Evolutionary conservation across 345 rosid species (phyloP).

Genomic region (Eucalyptus curtisii): DNA sequence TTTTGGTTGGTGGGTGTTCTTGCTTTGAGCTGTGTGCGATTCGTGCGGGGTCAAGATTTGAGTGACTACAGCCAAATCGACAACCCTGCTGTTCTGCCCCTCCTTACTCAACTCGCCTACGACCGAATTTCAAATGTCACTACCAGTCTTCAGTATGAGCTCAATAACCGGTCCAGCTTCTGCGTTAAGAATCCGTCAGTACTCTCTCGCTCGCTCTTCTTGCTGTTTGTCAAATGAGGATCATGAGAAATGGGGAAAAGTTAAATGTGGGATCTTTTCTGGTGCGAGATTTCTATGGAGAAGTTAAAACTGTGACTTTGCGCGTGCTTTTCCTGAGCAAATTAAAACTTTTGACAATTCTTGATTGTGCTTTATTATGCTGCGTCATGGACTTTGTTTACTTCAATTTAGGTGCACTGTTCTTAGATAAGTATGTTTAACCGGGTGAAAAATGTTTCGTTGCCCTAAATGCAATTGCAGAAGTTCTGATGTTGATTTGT

Average conservation of each 20-base stretch:
- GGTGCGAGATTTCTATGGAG: background rate
- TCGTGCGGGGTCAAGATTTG: constrained; percentile 41
- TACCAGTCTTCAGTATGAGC: constrained; percentile 22
- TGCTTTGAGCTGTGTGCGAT: constrained; percentile 15
- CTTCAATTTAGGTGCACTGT: background rate
- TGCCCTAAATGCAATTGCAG: background rate
- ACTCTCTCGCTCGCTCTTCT: background rate
- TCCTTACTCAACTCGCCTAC: background rate
- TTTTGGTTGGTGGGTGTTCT: constrained; percentile 23
- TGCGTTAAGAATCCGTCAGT: constrained; percentile 73
- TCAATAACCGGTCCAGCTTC: constrained; percentile 39
- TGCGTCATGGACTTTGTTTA: background rate
- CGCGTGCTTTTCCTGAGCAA: background rate
- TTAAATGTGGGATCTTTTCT: background rate
- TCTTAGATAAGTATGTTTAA: background rate
- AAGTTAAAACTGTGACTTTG: background rate
- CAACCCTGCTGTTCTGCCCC: constrained; percentile 46
- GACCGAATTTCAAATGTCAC: constrained; percentile 50
- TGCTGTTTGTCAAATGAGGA: background rate
- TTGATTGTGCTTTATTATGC: background rate
- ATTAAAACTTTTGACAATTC: background rate
- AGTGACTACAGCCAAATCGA: constrained; percentile 21
- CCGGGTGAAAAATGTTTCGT: background rate
- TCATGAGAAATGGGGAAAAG: background rate
- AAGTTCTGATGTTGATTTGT: background rate